Conservation (phyloP, 2,329 filamentous ascomycete genomes). For the Colletotrichum zoysiae region DNA sequence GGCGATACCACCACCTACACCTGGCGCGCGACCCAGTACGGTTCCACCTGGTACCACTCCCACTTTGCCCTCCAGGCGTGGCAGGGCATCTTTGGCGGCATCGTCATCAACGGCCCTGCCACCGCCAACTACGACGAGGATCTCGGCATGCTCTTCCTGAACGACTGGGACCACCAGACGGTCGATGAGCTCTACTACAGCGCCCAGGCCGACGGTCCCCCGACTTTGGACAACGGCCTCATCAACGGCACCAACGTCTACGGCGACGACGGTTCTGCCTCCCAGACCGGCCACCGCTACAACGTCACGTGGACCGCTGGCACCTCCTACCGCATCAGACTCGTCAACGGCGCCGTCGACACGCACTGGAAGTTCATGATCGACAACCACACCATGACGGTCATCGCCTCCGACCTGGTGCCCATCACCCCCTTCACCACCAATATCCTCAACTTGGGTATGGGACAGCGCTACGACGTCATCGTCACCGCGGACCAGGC, state of each 20-base stretch:
- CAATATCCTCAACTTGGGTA: slow-evolving; percentile 61
- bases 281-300: slow-evolving; percentile 50
- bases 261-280: slow-evolving; percentile 45
- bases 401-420: slow-evolving; percentile 71
- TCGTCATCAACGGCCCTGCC: slow-evolving; percentile 72
- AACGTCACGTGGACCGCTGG: slow-evolving; percentile 56
- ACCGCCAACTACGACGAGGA: slow-evolving; percentile 73
- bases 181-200: slow-evolving; percentile 53
- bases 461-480: slow-evolving; percentile 62
- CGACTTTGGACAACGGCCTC: slow-evolving; percentile 58
- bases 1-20: slow-evolving; percentile 67
- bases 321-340: slow-evolving; percentile 59
- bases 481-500: slow-evolving; percentile 57
- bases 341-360: slow-evolving; percentile 62
- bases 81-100: slow-evolving; percentile 70
- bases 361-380: slow-evolving; percentile 63
- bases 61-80: slow-evolving; percentile 64
- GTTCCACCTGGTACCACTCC: slow-evolving; percentile 71
- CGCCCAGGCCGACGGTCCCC: slow-evolving; percentile 50
- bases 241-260: slow-evolving; percentile 60
- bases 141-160: slow-evolving; percentile 69
- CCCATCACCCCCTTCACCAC: slow-evolving; percentile 68
- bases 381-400: slow-evolving; percentile 68
- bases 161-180: slow-evolving; percentile 68
- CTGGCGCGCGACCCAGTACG: slow-evolving; percentile 68